Percentiles rank a stretch among this genome's conserved stretches.
phyloP scores from a whole-genome alignment of 2,329 filamentous ascomycete species.

The Coniella vitis region DNA sequence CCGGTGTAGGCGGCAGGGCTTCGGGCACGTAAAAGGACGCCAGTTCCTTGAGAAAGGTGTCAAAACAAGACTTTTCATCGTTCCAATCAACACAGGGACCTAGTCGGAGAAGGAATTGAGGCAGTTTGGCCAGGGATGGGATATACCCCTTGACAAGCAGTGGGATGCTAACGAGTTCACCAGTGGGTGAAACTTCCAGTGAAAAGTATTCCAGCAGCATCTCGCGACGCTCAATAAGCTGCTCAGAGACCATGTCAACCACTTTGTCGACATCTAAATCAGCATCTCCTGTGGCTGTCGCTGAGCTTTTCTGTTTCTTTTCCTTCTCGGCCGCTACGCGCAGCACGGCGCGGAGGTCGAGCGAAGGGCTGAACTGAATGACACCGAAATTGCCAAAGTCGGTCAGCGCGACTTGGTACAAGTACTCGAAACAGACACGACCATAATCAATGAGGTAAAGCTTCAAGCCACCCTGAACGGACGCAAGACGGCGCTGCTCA shows the following conservation, averaged over 20 bases:
- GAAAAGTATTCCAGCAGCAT: constrained; percentile 94
- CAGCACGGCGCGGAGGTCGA: constrained; percentile 66
- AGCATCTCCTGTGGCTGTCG: constrained; percentile 31
- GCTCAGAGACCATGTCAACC: constrained; percentile 56
- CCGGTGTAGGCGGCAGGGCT: constrained; percentile 54
- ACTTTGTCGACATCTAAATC: constrained; percentile 63
- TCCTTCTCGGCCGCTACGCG: constrained; percentile 67
- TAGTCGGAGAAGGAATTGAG: constrained; percentile 77
- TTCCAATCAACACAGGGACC: constrained; percentile 86
- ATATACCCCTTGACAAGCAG: constrained; percentile 84
- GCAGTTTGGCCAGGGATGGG: constrained; percentile 78
- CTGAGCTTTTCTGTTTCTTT: constrained; percentile 37
- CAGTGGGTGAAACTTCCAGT: constrained; percentile 70
- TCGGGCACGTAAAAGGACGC: constrained; percentile 90
- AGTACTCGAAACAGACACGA: constrained; percentile 77
- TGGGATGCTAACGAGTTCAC: constrained; percentile 72
- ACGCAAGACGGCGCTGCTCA: constrained; percentile 76
- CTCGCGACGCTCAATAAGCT: constrained; percentile 68
- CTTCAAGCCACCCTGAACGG: constrained; percentile 87
- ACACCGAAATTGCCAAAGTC: constrained; percentile 93
- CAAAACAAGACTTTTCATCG: constrained; percentile 79
- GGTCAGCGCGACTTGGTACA: constrained; percentile 90
- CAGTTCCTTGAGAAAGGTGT: constrained; percentile 75
- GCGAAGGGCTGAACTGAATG: constrained; percentile 71
- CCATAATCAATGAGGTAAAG: constrained; percentile 93